phyloP scores from a whole-genome alignment of 371 early-diverging fungal species.

The Fennellomyces sp. region DNA sequence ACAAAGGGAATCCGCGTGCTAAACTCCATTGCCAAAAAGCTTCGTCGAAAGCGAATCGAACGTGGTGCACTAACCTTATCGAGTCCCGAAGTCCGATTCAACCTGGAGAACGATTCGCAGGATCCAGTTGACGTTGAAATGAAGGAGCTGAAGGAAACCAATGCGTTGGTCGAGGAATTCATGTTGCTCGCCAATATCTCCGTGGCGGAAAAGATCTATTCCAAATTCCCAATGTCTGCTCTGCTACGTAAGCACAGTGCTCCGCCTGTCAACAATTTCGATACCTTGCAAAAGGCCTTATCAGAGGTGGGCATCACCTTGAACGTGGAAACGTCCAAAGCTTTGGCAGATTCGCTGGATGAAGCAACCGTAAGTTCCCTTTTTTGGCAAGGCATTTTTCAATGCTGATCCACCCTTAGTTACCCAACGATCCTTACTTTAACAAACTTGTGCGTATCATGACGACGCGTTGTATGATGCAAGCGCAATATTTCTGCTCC shows the following conservation, averaged over 20 bases:
- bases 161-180: conserved; percentile 98
- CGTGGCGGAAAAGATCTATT: conserved; percentile 93
- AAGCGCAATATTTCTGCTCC: conserved; percentile 89
- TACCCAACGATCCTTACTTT: conserved; percentile 82
- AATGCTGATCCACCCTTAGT: conserved; percentile 18
- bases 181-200: conserved; percentile 99
- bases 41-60: conserved; percentile 76
- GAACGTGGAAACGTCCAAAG: conserved; percentile 62
- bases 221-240: conserved; percentile 89
- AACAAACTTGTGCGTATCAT: conserved; percentile 89
- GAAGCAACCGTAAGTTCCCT: conserved; percentile 56
- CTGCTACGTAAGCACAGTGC: conserved; percentile 88
- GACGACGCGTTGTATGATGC: conserved; percentile 95
- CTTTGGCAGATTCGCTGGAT: conserved; percentile 86
- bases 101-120: conserved; percentile 85
- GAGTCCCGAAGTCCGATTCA: conserved; percentile 88
- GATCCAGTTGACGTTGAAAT: conserved; percentile 88
- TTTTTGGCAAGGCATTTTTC: no score
- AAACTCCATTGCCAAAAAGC: conserved; percentile 87
- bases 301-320: conserved; percentile 53
- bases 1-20: conserved; percentile 82
- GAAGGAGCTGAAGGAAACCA: conserved; percentile 94
- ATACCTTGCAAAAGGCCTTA: conserved; percentile 72
- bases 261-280: conserved; percentile 81
- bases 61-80: conserved; percentile 85